Conservation (phyloP, 2,329 filamentous ascomycete genomes). For the Aphanocladium album region DNA sequence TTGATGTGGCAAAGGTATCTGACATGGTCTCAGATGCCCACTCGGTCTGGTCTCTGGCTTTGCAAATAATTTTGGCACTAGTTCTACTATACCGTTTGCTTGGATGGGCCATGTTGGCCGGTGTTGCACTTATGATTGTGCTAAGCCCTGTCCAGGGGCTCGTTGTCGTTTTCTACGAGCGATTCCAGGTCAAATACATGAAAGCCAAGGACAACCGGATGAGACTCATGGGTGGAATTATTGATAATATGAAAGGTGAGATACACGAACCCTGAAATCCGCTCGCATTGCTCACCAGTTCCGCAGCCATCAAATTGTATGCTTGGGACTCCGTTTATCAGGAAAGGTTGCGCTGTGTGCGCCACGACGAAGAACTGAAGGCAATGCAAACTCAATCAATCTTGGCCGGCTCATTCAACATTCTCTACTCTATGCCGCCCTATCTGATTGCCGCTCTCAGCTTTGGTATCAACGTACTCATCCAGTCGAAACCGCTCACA, state of each 20-base stretch:
- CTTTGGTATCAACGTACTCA: slow-evolving; percentile 81
- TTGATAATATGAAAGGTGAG: slow-evolving; percentile 88
- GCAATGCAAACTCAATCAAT: slow-evolving; percentile 87
- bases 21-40: slow-evolving; percentile 86
- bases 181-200: slow-evolving; percentile 84
- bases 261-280: slow-evolving; percentile 9
- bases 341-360: slow-evolving; percentile 83
- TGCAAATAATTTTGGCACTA: slow-evolving; percentile 88
- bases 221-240: slow-evolving; percentile 81
- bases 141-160: slow-evolving; percentile 89
- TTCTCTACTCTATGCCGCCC: slow-evolving; percentile 91
- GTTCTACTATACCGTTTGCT: slow-evolving; percentile 86
- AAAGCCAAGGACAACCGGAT: slow-evolving; percentile 90
- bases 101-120: slow-evolving; percentile 82
- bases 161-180: slow-evolving; percentile 83
- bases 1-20: slow-evolving; percentile 82
- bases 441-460: slow-evolving; percentile 91
- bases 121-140: slow-evolving; percentile 81
- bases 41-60: slow-evolving; percentile 85
- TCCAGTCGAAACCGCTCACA: slow-evolving; percentile 66
- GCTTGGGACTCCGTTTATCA: slow-evolving; percentile 90
- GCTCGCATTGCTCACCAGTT: slow-evolving; percentile 10
- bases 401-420: slow-evolving; percentile 80
- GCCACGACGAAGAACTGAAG: slow-evolving; percentile 84
- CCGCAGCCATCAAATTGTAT: slow-evolving; percentile 69